Base-by-base conservation (phyloP, 768 basidiomycete genomes). In the Ramaria rubella region DNA sequence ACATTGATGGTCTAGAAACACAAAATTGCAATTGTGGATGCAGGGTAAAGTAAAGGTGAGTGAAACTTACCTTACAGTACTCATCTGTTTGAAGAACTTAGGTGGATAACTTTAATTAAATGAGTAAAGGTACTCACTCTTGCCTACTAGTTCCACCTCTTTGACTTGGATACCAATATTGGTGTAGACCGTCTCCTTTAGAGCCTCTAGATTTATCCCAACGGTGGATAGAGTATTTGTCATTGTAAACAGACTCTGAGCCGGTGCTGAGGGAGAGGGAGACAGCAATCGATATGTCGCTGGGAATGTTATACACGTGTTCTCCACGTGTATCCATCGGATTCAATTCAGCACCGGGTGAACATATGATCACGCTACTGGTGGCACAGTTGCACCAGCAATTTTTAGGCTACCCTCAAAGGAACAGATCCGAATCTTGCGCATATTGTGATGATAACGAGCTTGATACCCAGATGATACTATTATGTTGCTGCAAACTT, bases 141-240 rank as follows among this genome's bases (percentile, higher is more conserved):
- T 64, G 29, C 59, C 60, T 34, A 64, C 58, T 5, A 61, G 49
- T 60, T 67, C 65, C 51, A 66, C 61, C 23, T 59, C 52, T 27
- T 53, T 55, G 34, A 67, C 62, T 0, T 57, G 27, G n/a, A 55
- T 58, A 12, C 42, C 58, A 11, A 62, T 27, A 17, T 57, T 56
- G 23, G 54, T 49, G 30, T 53, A 50, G 36, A 67, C 63, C 3
- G 62, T 59, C 30, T 52, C 57, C 11, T 61, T 58, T 23, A 67
- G 59, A 9, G 50, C 55, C 38, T 64, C 65, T 5, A 66, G 58
- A 15, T 65, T 60, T 7, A 59, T 57, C 45, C 24, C 57, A 55
- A 42, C 57, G 48, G n/a, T 55, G 52, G n/a, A 53, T 24, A 34
- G 58, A 54, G 23, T 52, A 50, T 4, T 52, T 31, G 55, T 23